phyloP scores from a whole-genome alignment of 2,329 filamentous ascomycete genomes.

The Dactylonectria macrodidyma region DNA sequence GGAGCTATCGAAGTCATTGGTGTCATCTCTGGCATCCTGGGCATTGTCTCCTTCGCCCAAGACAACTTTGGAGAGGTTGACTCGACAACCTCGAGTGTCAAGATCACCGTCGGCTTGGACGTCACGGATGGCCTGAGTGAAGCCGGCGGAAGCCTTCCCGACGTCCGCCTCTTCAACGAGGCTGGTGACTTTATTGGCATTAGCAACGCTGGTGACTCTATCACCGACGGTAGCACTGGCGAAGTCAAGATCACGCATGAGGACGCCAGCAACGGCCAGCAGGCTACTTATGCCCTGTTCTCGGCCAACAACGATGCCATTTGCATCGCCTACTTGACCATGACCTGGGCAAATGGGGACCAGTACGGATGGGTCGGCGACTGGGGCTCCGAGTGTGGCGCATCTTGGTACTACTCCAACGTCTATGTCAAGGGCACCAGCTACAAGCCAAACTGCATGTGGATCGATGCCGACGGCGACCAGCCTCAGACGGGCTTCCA shows the following conservation, averaged over 20 bases:
- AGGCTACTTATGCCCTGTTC: constrained; percentile 6
- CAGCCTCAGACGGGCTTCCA: constrained; percentile 50
- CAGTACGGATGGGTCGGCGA: constrained; percentile 3
- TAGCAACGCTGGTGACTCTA: constrained; percentile 1
- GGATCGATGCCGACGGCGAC: constrained; percentile 35
- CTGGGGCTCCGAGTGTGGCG: constrained; percentile 27
- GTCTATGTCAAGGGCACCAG: constrained; percentile 16
- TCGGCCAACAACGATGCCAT: constrained; percentile 15
- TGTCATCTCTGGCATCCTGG: constrained; percentile 17
- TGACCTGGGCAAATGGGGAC: constrained; percentile 7
- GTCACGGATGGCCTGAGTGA: background rate
- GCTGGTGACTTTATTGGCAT: constrained; percentile 5
- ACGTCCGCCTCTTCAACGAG: constrained; percentile 15
- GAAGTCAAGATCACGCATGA: constrained; percentile 6
- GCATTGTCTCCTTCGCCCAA: constrained; percentile 30
- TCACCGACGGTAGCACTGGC: constrained; percentile 1
- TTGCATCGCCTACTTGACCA: constrained; percentile 8
- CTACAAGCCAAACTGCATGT: constrained; percentile 31
- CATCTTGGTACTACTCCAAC: constrained; percentile 33
- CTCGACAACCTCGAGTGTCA: constrained; percentile 2
- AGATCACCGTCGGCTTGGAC: constrained; percentile 10
- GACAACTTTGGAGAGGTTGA: constrained; percentile 25
- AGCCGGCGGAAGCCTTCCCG: constrained; percentile 8
- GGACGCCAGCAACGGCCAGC: constrained; percentile 18
- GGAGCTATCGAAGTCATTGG: constrained; percentile 15